Evolutionary conservation across 805 yeast species (phyloP), one percentile per base, ranked within the genome.

Genomic region (Wickerhamomyces canadensis): DNA sequence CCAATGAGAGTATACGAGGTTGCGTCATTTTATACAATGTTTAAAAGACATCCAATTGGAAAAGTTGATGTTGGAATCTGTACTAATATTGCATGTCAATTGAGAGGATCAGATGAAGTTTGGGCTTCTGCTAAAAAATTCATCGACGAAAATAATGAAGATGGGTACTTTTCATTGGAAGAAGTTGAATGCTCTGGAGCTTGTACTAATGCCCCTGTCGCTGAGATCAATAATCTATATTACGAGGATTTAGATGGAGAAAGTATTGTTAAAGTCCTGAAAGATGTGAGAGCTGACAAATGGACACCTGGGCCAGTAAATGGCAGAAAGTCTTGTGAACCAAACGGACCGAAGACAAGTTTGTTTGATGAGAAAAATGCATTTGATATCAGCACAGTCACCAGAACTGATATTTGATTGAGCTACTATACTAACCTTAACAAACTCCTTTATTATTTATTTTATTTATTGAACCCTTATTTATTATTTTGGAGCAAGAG

Each of bases 1-100:
- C 94, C 95, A 42, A 85, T 85, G 95, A 76, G 95, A 65, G 95
- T 85, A 22, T 85, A 85, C 61, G 94, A 85, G 61, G 95, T 85
- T 46, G 95, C 95, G 23, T 83, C 95, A 29, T 85, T 85, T 67
- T 85, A 85, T 65, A 85, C 95, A 50, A 86, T 85, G 95, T 85
- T 80, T 68, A 83, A 83, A 65, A 76, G 93, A 60, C 70, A 74
- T 47, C 95, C 95, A 34, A 78, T 86, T 74, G 95, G 95, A 42
- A 84, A 84, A 57, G 83, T 74, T 59, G 84, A 83, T 58, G 64
- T 85, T 38, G 95, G 85, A 60, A 80, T 86, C 28, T 85, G 95
- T 65, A 86, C 95, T 40, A 85, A 94, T 31, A 85, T 95, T 14
- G 93, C 95, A 25, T 85, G 95, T 61, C 88, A 81, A 65, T 72